Base-by-base conservation (phyloP, 208 protist genomes). In the Herpetomonas tarakana region DNA sequence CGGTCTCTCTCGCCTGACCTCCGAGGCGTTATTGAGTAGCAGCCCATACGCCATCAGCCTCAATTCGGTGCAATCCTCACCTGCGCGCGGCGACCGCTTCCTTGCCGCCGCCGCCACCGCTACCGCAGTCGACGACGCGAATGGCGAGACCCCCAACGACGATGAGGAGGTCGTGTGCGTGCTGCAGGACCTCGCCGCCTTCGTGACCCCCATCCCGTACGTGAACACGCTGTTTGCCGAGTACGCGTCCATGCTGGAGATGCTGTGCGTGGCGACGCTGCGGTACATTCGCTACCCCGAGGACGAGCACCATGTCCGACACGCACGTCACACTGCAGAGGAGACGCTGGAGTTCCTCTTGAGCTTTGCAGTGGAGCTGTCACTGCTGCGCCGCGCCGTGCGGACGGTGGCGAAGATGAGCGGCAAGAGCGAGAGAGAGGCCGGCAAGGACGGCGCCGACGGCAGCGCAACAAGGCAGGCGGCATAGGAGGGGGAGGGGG, bases 221-320 rank as follows among this genome's bases (percentile, higher is more conserved):
- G 68, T 82, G 4, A 92, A 92, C 59, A 68, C 74, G 39, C 62
- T 88, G 35, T 76, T 92, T 45, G 65, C 74, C 12, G 55, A 76
- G 52, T 92, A 89, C 70, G 79, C 81, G 12, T 67, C 78, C 7
- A 58, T 68, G 11, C 50, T 92, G 45, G 85, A 92, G 68, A 70
- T 73, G 31, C 60, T 92, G 27, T 92, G 85, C 70, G 68, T 92
- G 44, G 85, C 81, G n/a, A 74, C 81, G 31, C 65, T 85, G 52
- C 78, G 79, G 9, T 92, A 88, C 51, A 67, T 88, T 22, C 53
- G 65, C 29, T 70, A 69, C 29, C 85, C 85, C 0, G 52, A 67
- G 54, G 78, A 92, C 46, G 57, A 57, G 27, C 61, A 74, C 14
- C 82, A 88, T 59, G 65, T 78, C 14, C 67, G 67, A 28, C 73